Conservation (phyloP, 2,329 filamentous ascomycete species). For the Pestalotiopsis sp. region DNA sequence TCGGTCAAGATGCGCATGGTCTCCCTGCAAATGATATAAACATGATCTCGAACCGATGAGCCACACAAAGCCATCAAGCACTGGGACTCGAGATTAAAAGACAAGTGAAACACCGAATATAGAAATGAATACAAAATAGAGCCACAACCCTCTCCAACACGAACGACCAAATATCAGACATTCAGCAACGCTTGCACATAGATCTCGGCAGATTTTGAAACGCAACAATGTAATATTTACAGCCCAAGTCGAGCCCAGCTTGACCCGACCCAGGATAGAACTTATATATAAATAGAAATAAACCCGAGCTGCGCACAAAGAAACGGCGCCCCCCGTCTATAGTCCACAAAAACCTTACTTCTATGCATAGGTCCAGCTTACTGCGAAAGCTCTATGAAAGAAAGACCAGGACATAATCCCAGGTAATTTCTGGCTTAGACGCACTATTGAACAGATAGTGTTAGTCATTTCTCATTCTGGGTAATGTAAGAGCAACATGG, state of each 20-base stretch:
- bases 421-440: slow-evolving; percentile 8
- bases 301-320: slow-evolving; percentile 1
- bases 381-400: not conserved
- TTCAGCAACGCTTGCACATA: not conserved
- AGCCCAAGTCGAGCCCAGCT: not conserved
- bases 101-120: no score
- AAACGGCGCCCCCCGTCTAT: not conserved
- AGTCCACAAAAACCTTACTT: not conserved
- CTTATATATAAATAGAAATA: slow-evolving; percentile 7
- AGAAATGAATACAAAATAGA: not conserved
- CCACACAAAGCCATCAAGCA: no score
- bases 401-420: not conserved
- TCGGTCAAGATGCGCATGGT: no score
- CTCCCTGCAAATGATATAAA: no score
- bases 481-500: no score
- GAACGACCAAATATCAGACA: not conserved
- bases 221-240: slow-evolving; percentile 2
- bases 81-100: no score
- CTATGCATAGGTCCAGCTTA: not conserved
- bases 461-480: no score
- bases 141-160: not conserved
- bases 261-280: not conserved
- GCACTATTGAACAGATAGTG: not conserved
- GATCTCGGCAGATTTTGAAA: not conserved
- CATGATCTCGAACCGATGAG: no score